Evolutionary conservation across 73 alveolate genomes (phyloP), one percentile per base, ranked within the genome.

Genomic region (Blepharisma japonicum): DNA sequence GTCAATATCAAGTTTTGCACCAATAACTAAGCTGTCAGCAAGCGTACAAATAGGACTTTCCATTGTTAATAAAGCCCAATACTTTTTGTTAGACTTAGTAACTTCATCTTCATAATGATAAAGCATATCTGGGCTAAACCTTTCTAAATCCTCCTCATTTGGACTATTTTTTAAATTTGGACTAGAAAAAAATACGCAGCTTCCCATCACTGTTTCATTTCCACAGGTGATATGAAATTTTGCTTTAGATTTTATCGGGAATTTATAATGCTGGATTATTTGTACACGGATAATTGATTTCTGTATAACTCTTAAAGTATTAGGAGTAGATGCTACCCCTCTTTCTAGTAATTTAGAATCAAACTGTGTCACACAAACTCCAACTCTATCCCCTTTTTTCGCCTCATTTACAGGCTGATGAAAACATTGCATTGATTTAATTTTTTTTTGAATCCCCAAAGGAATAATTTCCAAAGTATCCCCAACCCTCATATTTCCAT

Each of bases 311-410:
- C 49, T 20, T 2, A 61, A 8, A 2, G 49, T 11, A n/a, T 21
- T 21, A 18, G 77, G 77, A 4, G 77, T 61, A 51, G 96, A 84
- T 6, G 93, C 98, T n/a, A 96, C 89, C 9, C 99, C 98, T 81
- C 99, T 91, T 79, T 96, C 99, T 14, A 96, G 82, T 45, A 83
- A 87, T 71, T 92, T 83, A 6, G 92, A 56, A 81, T 96, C 99
- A 51, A 96, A 78, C 77, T 92, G 77, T 55, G 94, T 86, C 38
- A 96, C 95, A 77, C 96, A 94, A 20, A 95, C 88, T 6, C 99
- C 99, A 48, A 95, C 96, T 83, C 99, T 86, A 86, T 96, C 99
- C 20, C 99, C 99, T 68, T 95, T 83, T 50, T 83, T 80, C 9
- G 98, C 98, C 7, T 56, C 81, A 46, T 83, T 78, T 20, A 96